These are phyloP conservation scores for Plasmodium yoelii DNA, from an alignment of 169 alveolate genomes.

Conservation along the genomic window DNA sequence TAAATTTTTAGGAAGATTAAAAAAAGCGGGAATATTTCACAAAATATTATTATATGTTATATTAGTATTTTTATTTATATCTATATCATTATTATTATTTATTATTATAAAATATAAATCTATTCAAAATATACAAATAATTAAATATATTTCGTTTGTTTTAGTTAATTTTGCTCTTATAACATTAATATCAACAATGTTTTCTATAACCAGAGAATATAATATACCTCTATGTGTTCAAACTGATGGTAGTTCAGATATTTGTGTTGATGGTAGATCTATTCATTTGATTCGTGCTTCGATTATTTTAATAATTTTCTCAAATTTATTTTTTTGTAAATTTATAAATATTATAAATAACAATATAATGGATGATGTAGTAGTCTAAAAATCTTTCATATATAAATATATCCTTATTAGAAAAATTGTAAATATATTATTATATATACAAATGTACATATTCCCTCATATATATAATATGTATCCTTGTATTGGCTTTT, in stretches of 20 bases:
- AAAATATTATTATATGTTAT: constrained; percentile 39
- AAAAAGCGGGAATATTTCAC: constrained; percentile 57
- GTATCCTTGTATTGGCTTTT: too few species aligned
- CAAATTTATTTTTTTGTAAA: constrained; percentile 54
- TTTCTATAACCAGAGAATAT: constrained; percentile 43
- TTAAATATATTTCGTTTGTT: constrained; percentile 47
- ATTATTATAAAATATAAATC: constrained; percentile 16
- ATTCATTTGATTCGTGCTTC: constrained; percentile 36
- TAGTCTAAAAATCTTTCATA: background rate
- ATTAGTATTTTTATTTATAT: constrained; percentile 37
- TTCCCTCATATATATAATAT: background rate
- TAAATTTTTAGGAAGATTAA: constrained; percentile 47
- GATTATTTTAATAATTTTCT: constrained; percentile 46
- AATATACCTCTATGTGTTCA: constrained; percentile 74
- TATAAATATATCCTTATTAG: background rate
- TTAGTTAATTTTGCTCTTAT: constrained; percentile 49
- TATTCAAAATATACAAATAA: constrained; percentile 1
- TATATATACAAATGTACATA: background rate
- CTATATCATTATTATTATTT: constrained; percentile 10
- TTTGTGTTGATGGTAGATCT: constrained; percentile 55
- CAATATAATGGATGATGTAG: constrained; percentile 13
- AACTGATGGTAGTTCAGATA: constrained; percentile 75
- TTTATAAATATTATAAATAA: constrained; percentile 20
- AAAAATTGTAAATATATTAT: background rate
- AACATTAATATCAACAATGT: constrained; percentile 45